Percentiles rank a stretch among this genome's conserved stretches.
These are phyloP conservation scores for Lactifluus echinatus DNA, from an alignment of 768 basidiomycete genomes.

Conservation along the genomic window DNA sequence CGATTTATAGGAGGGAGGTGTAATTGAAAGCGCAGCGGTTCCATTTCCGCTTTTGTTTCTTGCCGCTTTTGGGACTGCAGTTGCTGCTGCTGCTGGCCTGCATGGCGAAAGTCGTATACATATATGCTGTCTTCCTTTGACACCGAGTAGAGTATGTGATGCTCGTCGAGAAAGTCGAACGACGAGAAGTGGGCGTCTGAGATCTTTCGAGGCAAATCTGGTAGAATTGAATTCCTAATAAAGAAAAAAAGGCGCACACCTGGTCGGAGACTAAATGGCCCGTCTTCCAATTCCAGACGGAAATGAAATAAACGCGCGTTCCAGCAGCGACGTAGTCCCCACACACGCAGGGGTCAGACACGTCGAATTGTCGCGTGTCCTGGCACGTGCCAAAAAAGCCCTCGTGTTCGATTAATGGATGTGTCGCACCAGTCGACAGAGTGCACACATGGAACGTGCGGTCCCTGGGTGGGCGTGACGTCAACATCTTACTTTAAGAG, in stretches of 20 bases:
- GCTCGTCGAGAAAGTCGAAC: conserved; percentile 12
- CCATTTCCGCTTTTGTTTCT: neutral
- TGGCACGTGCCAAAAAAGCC: neutral
- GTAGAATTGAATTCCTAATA: neutral
- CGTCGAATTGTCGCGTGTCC: neutral
- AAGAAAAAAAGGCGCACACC: neutral
- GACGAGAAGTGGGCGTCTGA: conserved; percentile 1
- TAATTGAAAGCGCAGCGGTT: neutral
- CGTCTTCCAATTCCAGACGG: conserved; percentile 16
- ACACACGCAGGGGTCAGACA: neutral
- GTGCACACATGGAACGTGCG: neutral
- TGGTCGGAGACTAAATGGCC: neutral
- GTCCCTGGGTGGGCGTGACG: neutral
- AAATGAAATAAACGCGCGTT: conserved; percentile 1
- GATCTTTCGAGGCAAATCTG: neutral
- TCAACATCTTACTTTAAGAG: neutral
- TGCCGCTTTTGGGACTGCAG: neutral
- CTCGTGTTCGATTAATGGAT: neutral
- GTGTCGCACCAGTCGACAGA: neutral
- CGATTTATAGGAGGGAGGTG: conserved; percentile 2
- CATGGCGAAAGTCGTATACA: conserved; percentile 7
- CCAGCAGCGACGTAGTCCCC: conserved; percentile 6
- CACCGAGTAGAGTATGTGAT: conserved; percentile 3
- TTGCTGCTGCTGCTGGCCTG: neutral
- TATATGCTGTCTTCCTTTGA: conserved; percentile 1